phyloP scores from a whole-genome alignment of 2,329 filamentous ascomycete genomes.

The Diaporthe aspalathi region DNA sequence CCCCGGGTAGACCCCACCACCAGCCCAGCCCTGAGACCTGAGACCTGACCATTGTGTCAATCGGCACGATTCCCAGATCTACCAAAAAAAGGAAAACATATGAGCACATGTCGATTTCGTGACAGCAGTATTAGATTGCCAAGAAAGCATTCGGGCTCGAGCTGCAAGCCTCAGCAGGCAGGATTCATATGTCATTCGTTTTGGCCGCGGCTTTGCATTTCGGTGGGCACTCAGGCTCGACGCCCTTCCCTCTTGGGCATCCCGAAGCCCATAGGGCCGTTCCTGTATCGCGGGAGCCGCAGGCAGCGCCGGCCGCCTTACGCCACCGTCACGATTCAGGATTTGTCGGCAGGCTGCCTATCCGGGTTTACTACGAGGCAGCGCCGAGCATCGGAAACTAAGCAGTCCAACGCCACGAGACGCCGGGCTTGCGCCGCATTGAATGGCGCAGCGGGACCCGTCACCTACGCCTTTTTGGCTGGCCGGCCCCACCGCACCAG shows the following conservation, averaged over 20 bases:
- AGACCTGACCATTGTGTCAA: conserved; percentile 24
- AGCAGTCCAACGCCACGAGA: conserved; percentile 21
- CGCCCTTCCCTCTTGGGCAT: background rate
- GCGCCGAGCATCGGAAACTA: conserved; percentile 21
- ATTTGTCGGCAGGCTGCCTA: conserved; percentile 17
- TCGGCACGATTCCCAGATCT: conserved; percentile 29
- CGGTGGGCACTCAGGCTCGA: background rate
- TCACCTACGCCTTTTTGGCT: background rate
- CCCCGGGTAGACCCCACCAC: conserved; percentile 8
- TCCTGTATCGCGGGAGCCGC: background rate
- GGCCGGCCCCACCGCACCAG: conserved; percentile 14
- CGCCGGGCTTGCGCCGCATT: conserved; percentile 20
- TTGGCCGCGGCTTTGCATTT: background rate
- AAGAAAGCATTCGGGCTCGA: background rate
- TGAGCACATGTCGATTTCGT: background rate
- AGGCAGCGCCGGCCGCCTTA: conserved; percentile 1
- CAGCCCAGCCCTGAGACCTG: conserved; percentile 19
- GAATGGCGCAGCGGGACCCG: conserved; percentile 8
- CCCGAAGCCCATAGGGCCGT: background rate
- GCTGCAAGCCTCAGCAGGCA: conserved; percentile 21
- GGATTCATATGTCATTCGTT: conserved; percentile 18
- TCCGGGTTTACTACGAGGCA: conserved; percentile 21
- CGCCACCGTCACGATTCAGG: conserved; percentile 22
- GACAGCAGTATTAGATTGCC: conserved; percentile 7
- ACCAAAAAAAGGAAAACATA: conserved; percentile 3